These are phyloP conservation scores for Neofusicoccum ribis DNA, from an alignment of 2,329 filamentous ascomycete species.

Conservation along the genomic window DNA sequence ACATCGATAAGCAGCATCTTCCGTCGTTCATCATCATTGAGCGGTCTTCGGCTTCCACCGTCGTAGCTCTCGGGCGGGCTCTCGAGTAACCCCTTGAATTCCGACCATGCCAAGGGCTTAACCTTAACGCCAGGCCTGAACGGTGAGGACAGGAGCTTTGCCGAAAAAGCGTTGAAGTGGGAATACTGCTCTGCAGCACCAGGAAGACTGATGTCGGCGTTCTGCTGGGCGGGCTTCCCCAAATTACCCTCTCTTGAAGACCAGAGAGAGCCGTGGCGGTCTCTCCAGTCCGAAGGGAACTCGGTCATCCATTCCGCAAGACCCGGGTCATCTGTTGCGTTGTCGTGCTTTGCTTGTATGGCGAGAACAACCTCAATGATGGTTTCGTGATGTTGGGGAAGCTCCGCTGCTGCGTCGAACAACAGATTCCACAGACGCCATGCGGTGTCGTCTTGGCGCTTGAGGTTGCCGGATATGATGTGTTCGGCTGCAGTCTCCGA, in stretches of 20 bases:
- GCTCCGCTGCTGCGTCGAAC: not conserved
- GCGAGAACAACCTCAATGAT: not conserved
- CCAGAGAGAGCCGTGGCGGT: not conserved
- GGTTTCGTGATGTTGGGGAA: not conserved
- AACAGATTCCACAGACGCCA: not conserved
- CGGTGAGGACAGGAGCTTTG: not conserved
- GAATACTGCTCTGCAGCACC: not conserved
- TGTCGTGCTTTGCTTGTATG: not conserved
- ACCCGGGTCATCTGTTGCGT: not conserved
- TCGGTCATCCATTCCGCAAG: not conserved
- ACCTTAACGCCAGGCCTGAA: not conserved
- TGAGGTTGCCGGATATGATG: not conserved
- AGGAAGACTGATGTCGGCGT: not conserved
- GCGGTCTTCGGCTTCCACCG: not conserved
- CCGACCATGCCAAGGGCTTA: not conserved
- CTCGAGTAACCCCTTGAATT: not conserved
- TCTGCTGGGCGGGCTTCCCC: not conserved
- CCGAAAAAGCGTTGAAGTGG: not conserved
- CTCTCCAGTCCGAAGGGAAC: not conserved
- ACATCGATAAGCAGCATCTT: not conserved
- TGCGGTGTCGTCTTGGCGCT: not conserved
- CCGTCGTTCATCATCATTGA: no score
- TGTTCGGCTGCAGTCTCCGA: not conserved
- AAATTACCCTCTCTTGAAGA: not conserved
- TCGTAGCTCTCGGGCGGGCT: not conserved